These are phyloP conservation scores for Cryptosporidium parvum DNA, from an alignment of 169 alveolate genomes.

Conservation along the genomic window DNA sequence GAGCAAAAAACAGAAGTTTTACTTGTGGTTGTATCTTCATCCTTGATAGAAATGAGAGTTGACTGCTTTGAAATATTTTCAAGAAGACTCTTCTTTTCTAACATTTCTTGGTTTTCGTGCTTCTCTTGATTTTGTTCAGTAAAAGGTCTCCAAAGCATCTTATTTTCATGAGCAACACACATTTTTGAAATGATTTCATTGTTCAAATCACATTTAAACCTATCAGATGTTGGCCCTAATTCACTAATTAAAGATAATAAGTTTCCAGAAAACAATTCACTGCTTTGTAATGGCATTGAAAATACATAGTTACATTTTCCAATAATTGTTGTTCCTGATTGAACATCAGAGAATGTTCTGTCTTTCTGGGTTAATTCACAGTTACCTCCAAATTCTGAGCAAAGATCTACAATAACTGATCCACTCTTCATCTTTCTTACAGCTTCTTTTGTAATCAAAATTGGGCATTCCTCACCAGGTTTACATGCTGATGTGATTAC, in stretches of 20 bases:
- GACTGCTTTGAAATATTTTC: not conserved
- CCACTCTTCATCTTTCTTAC: constrained; percentile 83
- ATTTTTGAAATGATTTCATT: constrained; percentile 17
- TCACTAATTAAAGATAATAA: constrained; percentile 74
- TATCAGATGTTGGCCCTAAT: constrained; percentile 58
- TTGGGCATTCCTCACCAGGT: constrained; percentile 83
- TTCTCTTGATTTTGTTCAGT: constrained; percentile 34
- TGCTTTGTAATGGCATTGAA: constrained; percentile 81
- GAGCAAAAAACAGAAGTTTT: not conserved
- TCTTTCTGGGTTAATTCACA: constrained; percentile 79
- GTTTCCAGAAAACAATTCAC: constrained; percentile 73
- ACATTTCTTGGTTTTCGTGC: not conserved
- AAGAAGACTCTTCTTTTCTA: not conserved
- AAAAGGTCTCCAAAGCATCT: constrained; percentile 30
- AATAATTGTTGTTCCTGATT: constrained; percentile 81
- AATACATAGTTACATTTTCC: constrained; percentile 84
- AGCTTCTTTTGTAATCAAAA: constrained; percentile 78
- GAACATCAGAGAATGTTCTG: constrained; percentile 53
- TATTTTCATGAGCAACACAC: constrained; percentile 45
- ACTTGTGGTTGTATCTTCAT: not conserved
- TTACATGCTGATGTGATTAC: constrained; percentile 84
- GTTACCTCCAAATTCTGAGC: constrained; percentile 84
- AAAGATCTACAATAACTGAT: constrained; percentile 83
- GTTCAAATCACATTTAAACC: constrained; percentile 26
- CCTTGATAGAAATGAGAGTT: not conserved